phyloP scores from a whole-genome alignment of 495 filamentous ascomycete genomes.

The Podospora fimiseda region DNA sequence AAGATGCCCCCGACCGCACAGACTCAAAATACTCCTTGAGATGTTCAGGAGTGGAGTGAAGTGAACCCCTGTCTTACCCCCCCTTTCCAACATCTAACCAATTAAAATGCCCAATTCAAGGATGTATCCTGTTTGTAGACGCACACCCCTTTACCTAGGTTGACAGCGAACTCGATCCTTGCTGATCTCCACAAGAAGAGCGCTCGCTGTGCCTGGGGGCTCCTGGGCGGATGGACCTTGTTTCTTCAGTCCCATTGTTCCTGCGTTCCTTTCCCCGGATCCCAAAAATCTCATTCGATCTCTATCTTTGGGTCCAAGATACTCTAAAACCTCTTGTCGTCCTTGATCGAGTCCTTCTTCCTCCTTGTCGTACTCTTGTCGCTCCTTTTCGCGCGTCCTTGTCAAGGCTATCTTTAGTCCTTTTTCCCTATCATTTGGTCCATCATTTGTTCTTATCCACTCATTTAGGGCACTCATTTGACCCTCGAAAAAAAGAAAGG shows the following conservation, averaged over 20 bases:
- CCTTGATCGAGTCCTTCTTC: background rate
- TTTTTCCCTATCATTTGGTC: background rate
- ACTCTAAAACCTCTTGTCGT: too few relatives aligned
- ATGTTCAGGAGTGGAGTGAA: conserved; percentile 11
- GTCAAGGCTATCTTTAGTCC: background rate
- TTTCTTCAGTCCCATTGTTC: conserved; percentile 8
- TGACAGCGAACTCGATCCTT: conserved; percentile 9
- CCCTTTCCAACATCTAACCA: conserved; percentile 15
- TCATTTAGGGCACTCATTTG: conserved; percentile 13
- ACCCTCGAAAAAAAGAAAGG: background rate
- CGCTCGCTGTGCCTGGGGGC: too few relatives aligned
- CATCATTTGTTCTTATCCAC: conserved; percentile 15
- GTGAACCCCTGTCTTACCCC: background rate
- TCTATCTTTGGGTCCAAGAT: too few relatives aligned
- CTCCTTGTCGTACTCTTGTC: background rate
- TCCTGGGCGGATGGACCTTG: conserved; percentile 1
- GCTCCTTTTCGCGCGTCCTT: conserved; percentile 1
- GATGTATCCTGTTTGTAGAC: conserved; percentile 6
- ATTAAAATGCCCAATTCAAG: conserved; percentile 18
- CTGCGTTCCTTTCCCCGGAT: conserved; percentile 20
- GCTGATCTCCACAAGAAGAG: conserved; percentile 20
- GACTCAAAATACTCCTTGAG: conserved; percentile 2
- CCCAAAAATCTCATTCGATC: conserved; percentile 20
- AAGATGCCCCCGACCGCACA: conserved; percentile 14
- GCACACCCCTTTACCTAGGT: conserved; percentile 18